These are phyloP conservation scores for Urtica urens DNA, from an alignment of 306 rosid genomes.

Conservation along the genomic window DNA sequence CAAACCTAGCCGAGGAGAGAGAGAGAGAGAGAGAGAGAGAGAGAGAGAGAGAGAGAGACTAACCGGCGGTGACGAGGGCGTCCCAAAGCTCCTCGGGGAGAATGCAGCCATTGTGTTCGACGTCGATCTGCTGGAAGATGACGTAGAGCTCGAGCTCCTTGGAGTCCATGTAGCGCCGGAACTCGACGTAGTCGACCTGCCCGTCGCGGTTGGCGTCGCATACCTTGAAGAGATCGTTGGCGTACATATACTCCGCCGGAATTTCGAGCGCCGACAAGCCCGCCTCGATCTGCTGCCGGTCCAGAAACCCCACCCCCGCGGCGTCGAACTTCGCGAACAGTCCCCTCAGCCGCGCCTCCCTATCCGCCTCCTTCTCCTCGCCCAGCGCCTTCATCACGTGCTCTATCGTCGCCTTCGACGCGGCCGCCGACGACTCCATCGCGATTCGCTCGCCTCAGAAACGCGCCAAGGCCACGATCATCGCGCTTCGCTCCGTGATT, in stretches of 20 bases:
- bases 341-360: conserved; percentile 52
- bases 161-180: conserved; percentile 76
- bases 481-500: no score
- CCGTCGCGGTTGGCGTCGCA: conserved; percentile 76
- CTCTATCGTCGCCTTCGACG: conserved; percentile 48
- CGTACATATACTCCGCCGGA: conserved; percentile 78
- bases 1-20: no score
- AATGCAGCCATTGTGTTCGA: conserved; percentile 81
- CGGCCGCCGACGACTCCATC: background rate
- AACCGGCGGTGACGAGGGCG: conserved; percentile 84
- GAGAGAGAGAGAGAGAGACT: background rate
- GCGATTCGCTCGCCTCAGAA: no score
- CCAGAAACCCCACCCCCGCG: conserved; percentile 51
- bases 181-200: conserved; percentile 61
- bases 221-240: conserved; percentile 64
- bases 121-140: conserved; percentile 91
- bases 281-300: conserved; percentile 54
- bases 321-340: conserved; percentile 72
- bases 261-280: conserved; percentile 76
- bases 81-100: conserved; percentile 94
- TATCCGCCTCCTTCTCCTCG: conserved; percentile 73
- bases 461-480: no score
- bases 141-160: conserved; percentile 89
- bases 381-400: conserved; percentile 73
- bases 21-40: no score